phyloP scores from a whole-genome alignment of 1,139 yeast genomes.

The Spathaspora sp. region DNA sequence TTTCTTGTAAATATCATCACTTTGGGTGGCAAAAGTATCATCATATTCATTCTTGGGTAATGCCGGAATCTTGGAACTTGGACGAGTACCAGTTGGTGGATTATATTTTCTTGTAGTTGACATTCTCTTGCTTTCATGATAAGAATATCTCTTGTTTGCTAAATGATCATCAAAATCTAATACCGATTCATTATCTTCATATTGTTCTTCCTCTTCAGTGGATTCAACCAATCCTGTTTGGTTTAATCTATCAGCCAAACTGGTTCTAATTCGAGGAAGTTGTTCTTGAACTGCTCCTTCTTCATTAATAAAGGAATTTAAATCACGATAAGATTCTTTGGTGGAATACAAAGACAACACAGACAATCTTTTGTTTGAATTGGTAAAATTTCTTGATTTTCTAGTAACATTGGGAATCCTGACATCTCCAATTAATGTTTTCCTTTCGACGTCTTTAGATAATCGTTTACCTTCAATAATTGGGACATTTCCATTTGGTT shows the following conservation, averaged over 20 bases:
- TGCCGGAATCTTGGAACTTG: constrained; percentile 33
- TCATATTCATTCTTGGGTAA: constrained; percentile 27
- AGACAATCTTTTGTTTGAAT: constrained; percentile 65
- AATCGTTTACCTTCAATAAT: constrained; percentile 37
- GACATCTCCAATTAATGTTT: constrained; percentile 55
- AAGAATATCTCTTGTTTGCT: constrained; percentile 40
- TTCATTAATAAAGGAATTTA: constrained; percentile 50
- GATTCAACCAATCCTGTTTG: constrained; percentile 27
- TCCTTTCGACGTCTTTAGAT: constrained; percentile 47
- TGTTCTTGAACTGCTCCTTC: constrained; percentile 24
- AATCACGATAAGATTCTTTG: constrained; percentile 60
- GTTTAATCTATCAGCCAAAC: constrained; percentile 46
- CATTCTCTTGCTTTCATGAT: constrained; percentile 21
- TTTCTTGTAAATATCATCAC: constrained; percentile 24
- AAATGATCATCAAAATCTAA: constrained; percentile 46
- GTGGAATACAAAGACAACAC: constrained; percentile 71
- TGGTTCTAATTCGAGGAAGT: constrained; percentile 36
- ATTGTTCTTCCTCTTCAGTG: constrained; percentile 24
- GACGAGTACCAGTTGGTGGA: constrained; percentile 24
- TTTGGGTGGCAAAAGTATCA: constrained; percentile 39
- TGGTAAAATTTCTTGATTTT: constrained; percentile 60
- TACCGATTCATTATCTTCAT: constrained; percentile 35
- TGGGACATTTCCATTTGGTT: constrained; percentile 34
- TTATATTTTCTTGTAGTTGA: constrained; percentile 20
- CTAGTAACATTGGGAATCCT: constrained; percentile 70